Conservation (phyloP, 2,329 filamentous ascomycete genomes). For the Fusarium marasasianum region DNA sequence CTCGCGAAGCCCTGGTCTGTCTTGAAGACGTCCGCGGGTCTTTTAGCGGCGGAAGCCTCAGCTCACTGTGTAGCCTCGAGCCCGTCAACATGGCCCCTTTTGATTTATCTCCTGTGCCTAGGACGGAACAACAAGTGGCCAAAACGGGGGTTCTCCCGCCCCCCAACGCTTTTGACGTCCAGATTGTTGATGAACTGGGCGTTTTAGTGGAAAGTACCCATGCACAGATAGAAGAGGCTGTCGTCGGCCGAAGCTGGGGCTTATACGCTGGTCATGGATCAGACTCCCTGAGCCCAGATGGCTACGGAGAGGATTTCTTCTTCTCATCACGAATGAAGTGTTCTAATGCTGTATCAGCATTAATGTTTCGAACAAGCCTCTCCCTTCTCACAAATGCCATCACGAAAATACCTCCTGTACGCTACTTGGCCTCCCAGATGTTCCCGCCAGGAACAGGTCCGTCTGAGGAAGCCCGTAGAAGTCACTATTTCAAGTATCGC, state of each 20-base stretch:
- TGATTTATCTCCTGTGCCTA: neutral
- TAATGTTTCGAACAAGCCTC: neutral
- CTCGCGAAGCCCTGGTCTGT: constrained; percentile 20
- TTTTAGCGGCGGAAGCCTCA: constrained; percentile 34
- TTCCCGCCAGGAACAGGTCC: constrained; percentile 31
- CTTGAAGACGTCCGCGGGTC: constrained; percentile 18
- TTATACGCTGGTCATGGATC: neutral
- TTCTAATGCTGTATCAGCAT: neutral
- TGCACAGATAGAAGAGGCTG: constrained; percentile 19
- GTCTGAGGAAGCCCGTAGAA: constrained; percentile 10
- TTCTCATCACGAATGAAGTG: constrained; percentile 13
- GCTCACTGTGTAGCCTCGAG: constrained; percentile 22
- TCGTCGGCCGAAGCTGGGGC: constrained; percentile 33
- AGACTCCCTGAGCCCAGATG: neutral
- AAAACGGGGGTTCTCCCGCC: neutral
- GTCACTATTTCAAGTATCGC: constrained; percentile 27
- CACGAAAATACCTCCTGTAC: constrained; percentile 10
- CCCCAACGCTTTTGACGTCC: neutral
- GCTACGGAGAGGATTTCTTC: constrained; percentile 7
- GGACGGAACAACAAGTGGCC: neutral
- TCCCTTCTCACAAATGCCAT: constrained; percentile 15
- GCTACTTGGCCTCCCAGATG: constrained; percentile 14
- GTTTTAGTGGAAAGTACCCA: constrained; percentile 16
- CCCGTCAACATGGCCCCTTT: neutral
- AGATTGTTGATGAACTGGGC: neutral